Evolutionary conservation across 768 basidiomycete genomes (phyloP), one percentile per base, ranked within the genome.

Genomic region (Leccinum pellstonianum): DNA sequence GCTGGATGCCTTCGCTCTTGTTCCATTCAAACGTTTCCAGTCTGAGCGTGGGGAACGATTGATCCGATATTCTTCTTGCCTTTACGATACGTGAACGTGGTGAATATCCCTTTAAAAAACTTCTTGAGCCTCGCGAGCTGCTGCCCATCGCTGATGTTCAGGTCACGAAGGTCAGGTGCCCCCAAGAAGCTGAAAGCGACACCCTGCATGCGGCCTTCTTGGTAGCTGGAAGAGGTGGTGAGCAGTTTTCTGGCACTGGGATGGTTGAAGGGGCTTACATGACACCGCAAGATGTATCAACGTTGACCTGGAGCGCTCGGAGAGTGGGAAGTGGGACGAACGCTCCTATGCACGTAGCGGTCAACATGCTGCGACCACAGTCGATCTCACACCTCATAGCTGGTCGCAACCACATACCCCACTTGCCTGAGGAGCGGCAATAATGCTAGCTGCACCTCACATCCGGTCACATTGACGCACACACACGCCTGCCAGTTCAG

Each of bases 241-340:
- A 64, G n/a, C 7, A n/a, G 1, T 9, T 12, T 37, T 43, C 43
- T 7, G 1, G 9, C 29, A 49, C 47, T 9, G 2, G 7, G 25
- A 29, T 8, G 3, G 11, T 7, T 31, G 7, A 49, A 33, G 0
- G 31, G 12, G 19, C 73, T 61, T 74, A 83, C 81, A 84, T 67
- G 0, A 77, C 73, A 0, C 81, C 71, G 14, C 80, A 77, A 2
- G 78, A 76, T 0, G 77, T 80, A 54, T 84, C 83, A 1, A 84
- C 68, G 14, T 79, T 82, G 1, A 84, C 65, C 1, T 81, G 64
- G 60, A 82, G 77, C 9, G 72, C 58, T 1, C 72, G 74, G 0
- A 73, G 57, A 1, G 77, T 71, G 0, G 81, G 82, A 1, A 23
- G 21, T 23, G 21, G 21, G 21, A 23, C 83, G 77, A 41, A 83